phyloP scores from a whole-genome alignment of 805 yeast genomes.

The Saturnispora quitensis region DNA sequence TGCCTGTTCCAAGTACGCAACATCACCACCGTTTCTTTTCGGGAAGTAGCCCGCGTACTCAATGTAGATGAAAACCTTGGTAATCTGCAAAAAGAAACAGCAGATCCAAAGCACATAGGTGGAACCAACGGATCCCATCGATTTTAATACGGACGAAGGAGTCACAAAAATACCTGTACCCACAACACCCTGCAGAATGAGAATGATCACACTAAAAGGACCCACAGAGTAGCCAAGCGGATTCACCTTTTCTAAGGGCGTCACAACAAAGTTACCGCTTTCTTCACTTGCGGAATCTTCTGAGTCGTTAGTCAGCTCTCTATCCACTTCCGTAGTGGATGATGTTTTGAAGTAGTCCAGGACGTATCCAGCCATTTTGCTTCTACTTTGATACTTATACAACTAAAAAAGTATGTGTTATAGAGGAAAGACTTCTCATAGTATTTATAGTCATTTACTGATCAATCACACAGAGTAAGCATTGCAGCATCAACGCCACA shows the following conservation, averaged over 20 bases:
- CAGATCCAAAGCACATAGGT: not conserved
- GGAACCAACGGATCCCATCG: not conserved
- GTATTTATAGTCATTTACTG: too few relatives aligned
- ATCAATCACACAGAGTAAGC: not conserved
- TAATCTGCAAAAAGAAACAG: not conserved
- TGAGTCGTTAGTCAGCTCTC: not conserved
- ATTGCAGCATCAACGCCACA: not conserved
- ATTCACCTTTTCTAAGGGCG: conserved; percentile 29
- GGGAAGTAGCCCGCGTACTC: conserved; percentile 36
- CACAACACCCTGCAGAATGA: conserved; percentile 58
- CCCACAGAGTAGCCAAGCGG: conserved; percentile 31
- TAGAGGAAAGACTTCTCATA: not conserved
- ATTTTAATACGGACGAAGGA: conserved; percentile 43
- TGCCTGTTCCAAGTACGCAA: conserved; percentile 67
- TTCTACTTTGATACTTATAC: not conserved
- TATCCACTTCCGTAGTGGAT: not conserved
- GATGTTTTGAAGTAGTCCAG: not conserved
- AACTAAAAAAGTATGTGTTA: not conserved
- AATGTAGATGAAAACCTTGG: conserved; percentile 16
- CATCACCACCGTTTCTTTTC: conserved; percentile 75
- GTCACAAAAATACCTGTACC: conserved; percentile 75
- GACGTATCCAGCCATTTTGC: not conserved
- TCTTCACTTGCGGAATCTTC: not conserved
- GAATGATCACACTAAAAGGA: conserved; percentile 40
- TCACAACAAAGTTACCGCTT: not conserved